A percentile compares a stretch with the other conserved stretches of the same genome.
Conservation (phyloP, 495 filamentous ascomycete species). For the Neurospora africana region DNA sequence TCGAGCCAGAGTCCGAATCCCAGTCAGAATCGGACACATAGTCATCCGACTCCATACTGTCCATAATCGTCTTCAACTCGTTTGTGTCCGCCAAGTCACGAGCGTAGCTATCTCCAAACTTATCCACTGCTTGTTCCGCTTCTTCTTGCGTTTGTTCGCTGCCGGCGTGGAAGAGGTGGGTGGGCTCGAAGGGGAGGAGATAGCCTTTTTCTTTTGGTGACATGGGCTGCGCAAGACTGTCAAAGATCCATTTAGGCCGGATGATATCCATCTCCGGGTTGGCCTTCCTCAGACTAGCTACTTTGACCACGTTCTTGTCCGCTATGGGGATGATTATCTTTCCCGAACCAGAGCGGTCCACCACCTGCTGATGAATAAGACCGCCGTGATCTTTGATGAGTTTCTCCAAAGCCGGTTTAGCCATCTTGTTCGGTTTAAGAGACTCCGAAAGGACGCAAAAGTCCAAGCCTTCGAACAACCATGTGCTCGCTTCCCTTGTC, state of each 20-base stretch:
- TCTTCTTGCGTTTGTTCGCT: slow-evolving; percentile 15
- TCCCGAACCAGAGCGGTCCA: slow-evolving; percentile 22
- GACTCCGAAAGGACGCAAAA: slow-evolving; percentile 56
- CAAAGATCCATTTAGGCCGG: slow-evolving; percentile 72
- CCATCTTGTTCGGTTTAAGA: slow-evolving; percentile 45
- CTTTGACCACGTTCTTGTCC: slow-evolving; percentile 78
- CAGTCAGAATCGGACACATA: neutral
- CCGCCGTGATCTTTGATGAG: slow-evolving; percentile 84
- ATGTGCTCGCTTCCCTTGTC: slow-evolving; percentile 19
- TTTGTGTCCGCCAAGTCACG: slow-evolving; percentile 50
- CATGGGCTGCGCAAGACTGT: slow-evolving; percentile 57
- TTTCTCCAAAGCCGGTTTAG: slow-evolving; percentile 72
- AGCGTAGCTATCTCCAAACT: slow-evolving; percentile 74
- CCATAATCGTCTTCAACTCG: slow-evolving; percentile 51
- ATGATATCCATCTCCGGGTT: slow-evolving; percentile 56
- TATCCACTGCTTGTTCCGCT: slow-evolving; percentile 51
- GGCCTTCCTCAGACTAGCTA: slow-evolving; percentile 66
- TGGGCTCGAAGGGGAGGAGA: slow-evolving; percentile 37
- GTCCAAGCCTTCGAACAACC: slow-evolving; percentile 58
- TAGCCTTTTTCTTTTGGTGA: slow-evolving; percentile 53
- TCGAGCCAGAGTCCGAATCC: neutral
- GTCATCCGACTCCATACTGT: slow-evolving; percentile 28
- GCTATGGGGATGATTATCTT: slow-evolving; percentile 59
- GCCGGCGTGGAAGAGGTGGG: slow-evolving; percentile 39
- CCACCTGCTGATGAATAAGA: slow-evolving; percentile 61